These are phyloP conservation scores for Fistulifera pelliculosa DNA, from an alignment of 108 stramenopile genomes.

Conservation along the genomic window DNA sequence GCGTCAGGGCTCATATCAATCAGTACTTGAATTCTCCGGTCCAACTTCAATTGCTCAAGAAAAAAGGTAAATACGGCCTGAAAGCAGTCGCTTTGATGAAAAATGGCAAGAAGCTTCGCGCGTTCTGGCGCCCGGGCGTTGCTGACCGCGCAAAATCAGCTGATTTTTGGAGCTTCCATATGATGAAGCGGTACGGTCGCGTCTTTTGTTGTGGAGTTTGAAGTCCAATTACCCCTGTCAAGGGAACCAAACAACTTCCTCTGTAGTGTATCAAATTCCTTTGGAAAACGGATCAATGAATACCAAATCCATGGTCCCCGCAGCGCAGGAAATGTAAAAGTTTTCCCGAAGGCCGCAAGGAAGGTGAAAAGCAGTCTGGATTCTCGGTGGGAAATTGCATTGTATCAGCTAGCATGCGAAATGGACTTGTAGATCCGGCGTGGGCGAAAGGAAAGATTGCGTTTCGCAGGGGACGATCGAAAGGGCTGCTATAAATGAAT, in stretches of 20 bases:
- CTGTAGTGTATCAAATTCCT: conserved; percentile 52
- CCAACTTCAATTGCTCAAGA: conserved; percentile 18
- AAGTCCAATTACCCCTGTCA: conserved; percentile 21
- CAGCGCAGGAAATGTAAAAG: conserved; percentile 37
- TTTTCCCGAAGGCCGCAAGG: conserved; percentile 46
- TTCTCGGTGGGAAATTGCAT: conserved; percentile 37
- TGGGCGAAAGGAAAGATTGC: conserved; percentile 59
- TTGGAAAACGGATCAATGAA: conserved; percentile 50
- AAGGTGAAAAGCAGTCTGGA: neutral
- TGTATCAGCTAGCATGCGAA: conserved; percentile 43
- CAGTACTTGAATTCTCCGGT: conserved; percentile 18
- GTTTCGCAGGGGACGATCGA: conserved; percentile 60
- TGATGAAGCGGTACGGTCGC: conserved; percentile 34
- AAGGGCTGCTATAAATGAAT: conserved; percentile 47
- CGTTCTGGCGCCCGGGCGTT: conserved; percentile 26
- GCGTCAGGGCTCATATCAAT: conserved; percentile 2
- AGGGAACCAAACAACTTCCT: conserved; percentile 15
- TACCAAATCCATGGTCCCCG: conserved; percentile 49
- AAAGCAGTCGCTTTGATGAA: conserved; percentile 22
- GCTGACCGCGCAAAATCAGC: conserved; percentile 1
- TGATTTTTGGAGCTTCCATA: conserved; percentile 24
- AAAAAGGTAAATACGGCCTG: conserved; percentile 22
- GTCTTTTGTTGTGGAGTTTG: conserved; percentile 31
- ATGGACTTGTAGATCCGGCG: conserved; percentile 68
- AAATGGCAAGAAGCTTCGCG: conserved; percentile 32